Percentiles rank a stretch among this genome's conserved stretches.
Conservation (phyloP, 495 filamentous ascomycete genomes). For the Parachaetomium inaequale region DNA sequence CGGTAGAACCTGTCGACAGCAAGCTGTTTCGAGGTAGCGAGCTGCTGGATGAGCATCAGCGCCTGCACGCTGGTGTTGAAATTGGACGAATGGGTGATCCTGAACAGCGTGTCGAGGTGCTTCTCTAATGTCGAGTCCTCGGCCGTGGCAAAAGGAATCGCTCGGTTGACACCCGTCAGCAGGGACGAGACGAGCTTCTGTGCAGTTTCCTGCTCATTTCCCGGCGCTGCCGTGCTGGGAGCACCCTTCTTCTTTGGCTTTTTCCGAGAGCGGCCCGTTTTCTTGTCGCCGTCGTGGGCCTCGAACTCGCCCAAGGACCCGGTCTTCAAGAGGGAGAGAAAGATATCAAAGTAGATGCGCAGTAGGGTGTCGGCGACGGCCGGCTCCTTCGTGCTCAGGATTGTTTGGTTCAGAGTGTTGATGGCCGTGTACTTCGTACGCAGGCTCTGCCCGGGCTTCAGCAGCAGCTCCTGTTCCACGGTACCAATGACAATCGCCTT, state of each 20-base stretch:
- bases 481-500: conserved; percentile 77
- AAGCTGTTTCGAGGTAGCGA: conserved; percentile 70
- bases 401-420: conserved; percentile 95
- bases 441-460: conserved; percentile 77
- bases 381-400: conserved; percentile 77
- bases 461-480: conserved; percentile 82
- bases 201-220: conserved; percentile 54
- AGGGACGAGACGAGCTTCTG: conserved; percentile 90
- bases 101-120: conserved; percentile 89
- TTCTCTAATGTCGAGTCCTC: conserved; percentile 76
- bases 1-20: conserved; percentile 88
- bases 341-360: conserved; percentile 84
- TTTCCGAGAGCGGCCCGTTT: conserved; percentile 11
- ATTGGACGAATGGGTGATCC: conserved; percentile 93
- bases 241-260: conserved; percentile 23
- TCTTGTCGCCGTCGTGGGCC: conserved; percentile 26
- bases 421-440: conserved; percentile 94
- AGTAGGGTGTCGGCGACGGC: conserved; percentile 76
- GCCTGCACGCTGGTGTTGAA: conserved; percentile 98
- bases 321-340: conserved; percentile 69
- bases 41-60: conserved; percentile 90
- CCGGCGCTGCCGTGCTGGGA: conserved; percentile 17
- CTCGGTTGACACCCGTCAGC: conserved; percentile 90
- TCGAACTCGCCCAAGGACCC: conserved; percentile 31
- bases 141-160: conserved; percentile 83